Conservation (phyloP, 148 eudicot species). For the Camellia japonica region DNA sequence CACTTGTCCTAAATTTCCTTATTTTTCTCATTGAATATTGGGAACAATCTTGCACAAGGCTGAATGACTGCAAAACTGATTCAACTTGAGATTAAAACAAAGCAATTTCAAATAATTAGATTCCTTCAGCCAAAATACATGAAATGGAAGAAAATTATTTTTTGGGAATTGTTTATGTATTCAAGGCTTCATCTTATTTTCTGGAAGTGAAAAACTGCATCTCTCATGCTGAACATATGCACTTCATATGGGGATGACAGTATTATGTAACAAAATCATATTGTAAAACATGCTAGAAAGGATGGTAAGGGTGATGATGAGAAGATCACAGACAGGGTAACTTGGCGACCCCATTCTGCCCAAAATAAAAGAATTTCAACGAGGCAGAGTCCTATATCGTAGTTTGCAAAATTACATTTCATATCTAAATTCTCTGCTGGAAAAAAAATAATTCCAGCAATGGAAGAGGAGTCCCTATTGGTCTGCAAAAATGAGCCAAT, state of each 20-base stretch:
- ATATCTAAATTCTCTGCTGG: constrained; percentile 4
- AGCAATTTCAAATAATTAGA: background rate
- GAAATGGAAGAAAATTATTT: background rate
- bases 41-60: background rate
- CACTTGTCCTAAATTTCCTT: background rate
- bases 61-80: constrained; percentile 3
- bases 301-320: background rate
- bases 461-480: background rate
- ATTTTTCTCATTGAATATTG: background rate
- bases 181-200: background rate
- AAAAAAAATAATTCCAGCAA: constrained; percentile 3
- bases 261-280: background rate
- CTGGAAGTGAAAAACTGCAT: background rate
- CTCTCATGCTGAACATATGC: background rate
- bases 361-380: background rate
- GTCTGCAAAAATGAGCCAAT: background rate
- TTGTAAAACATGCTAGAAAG: background rate
- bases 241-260: background rate
- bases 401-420: background rate
- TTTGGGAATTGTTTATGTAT: background rate
- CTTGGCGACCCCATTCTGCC: background rate
- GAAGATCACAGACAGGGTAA: no score
- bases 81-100: background rate
- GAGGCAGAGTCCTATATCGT: no score
- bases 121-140: background rate